Evolutionary conservation across 768 basidiomycete species (phyloP).

Genomic region (Psilocybe subaeruginosa): DNA sequence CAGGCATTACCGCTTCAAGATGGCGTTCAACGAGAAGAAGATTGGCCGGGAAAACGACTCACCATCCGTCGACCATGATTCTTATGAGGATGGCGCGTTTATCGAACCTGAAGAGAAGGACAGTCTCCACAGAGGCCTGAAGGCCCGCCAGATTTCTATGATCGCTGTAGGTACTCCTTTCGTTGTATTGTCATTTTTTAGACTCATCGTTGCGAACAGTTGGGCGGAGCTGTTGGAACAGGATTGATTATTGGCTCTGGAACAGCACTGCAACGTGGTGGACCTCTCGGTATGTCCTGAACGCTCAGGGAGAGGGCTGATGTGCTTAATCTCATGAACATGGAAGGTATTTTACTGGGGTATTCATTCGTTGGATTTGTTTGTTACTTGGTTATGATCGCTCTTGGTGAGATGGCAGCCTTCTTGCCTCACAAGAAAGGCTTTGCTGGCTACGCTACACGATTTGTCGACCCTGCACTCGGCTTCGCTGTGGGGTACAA

Average conservation of each 20-base stretch:
- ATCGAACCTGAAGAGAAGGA: constrained; percentile 36
- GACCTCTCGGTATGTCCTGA: constrained; percentile 45
- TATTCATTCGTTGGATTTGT: constrained; percentile 56
- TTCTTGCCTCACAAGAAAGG: constrained; percentile 65
- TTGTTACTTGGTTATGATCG: constrained; percentile 63
- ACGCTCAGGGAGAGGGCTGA: background rate
- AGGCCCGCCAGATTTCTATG: constrained; percentile 58
- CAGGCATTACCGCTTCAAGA: constrained; percentile 7
- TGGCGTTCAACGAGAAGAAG: constrained; percentile 30
- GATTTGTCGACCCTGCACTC: constrained; percentile 69
- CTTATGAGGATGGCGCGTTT: constrained; percentile 24
- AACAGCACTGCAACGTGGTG: constrained; percentile 58
- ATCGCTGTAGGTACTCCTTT: constrained; percentile 42
- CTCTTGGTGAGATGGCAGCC: constrained; percentile 54
- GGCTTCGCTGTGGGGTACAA: constrained; percentile 72
- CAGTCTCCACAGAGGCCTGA: constrained; percentile 50
- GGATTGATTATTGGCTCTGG: constrained; percentile 62
- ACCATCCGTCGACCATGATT: constrained; percentile 22
- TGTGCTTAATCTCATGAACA: constrained; percentile 1
- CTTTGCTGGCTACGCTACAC: constrained; percentile 61
- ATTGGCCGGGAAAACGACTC: constrained; percentile 20
- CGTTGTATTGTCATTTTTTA: background rate
- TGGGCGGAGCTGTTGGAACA: constrained; percentile 56
- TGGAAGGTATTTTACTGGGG: constrained; percentile 35
- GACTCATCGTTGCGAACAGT: constrained; percentile 24